A percentile compares a stretch with the other conserved stretches of the same genome.
Evolutionary conservation across 2,329 filamentous ascomycete species (phyloP).

Genomic region (Fusarium concolor): DNA sequence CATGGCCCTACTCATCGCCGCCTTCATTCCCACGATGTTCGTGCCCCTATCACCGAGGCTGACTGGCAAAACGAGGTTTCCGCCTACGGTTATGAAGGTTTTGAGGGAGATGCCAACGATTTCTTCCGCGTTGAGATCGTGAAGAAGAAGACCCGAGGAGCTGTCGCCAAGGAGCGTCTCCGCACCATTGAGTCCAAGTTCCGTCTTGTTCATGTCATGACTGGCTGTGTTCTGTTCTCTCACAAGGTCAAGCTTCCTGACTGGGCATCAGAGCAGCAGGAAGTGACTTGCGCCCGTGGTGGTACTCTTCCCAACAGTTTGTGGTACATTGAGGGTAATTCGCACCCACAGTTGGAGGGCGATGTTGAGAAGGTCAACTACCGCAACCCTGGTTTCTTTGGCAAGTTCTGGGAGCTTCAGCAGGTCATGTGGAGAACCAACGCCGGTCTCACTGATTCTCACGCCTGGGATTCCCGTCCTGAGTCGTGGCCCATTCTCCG

Average conservation of each 20-base stretch:
- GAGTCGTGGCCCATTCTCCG: conserved; percentile 91
- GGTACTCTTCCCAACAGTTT: conserved; percentile 95
- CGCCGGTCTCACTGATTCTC: conserved; percentile 93
- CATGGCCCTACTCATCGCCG: conserved; percentile 86
- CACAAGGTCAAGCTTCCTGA: conserved; percentile 99
- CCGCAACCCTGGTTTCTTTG: conserved; percentile 91
- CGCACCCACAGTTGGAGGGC: conserved; percentile 79
- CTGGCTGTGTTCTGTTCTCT: conserved; percentile 93
- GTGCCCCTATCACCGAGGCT: conserved; percentile 84
- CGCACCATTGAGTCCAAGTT: conserved; percentile 98
- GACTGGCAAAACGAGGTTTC: conserved; percentile 98
- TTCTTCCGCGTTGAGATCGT: conserved; percentile 95
- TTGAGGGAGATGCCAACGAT: conserved; percentile 96
- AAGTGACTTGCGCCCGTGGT: conserved; percentile 95
- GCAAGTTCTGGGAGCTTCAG: conserved; percentile 97
- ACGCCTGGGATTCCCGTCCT: conserved; percentile 97
- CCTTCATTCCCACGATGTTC: conserved; percentile 95
- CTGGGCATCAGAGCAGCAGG: conserved; percentile 98
- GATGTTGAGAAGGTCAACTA: conserved; percentile 96
- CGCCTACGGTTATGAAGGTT: conserved; percentile 96
- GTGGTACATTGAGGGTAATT: conserved; percentile 95
- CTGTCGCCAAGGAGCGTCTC: conserved; percentile 82
- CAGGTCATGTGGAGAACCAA: conserved; percentile 99
- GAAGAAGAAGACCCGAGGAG: conserved; percentile 84
- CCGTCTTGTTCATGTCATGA: conserved; percentile 95